Conservation (phyloP, 345 rosid species). For the Brassica nigra region DNA sequence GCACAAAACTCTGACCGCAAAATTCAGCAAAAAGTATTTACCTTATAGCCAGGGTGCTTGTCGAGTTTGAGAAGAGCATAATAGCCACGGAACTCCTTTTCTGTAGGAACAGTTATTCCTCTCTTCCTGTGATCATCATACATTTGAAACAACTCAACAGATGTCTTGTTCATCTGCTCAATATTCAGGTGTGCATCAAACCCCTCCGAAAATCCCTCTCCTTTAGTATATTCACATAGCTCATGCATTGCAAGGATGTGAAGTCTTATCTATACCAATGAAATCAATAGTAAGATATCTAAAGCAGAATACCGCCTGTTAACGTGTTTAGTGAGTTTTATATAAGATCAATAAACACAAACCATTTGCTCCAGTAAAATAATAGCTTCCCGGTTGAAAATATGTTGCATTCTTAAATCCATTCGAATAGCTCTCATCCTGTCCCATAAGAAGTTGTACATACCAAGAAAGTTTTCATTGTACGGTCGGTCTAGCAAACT, state of each 20-base stretch:
- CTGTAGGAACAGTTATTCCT: conserved; percentile 71
- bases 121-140: conserved; percentile 97
- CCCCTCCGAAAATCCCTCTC: conserved; percentile 98
- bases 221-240: conserved; percentile 86
- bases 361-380: conserved; percentile 98
- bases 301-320: not conserved
- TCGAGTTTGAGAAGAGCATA: conserved; percentile 98
- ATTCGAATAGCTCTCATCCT: conserved; percentile 97
- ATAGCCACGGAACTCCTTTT: conserved; percentile 94
- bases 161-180: conserved; percentile 98
- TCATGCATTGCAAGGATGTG: conserved; percentile 97
- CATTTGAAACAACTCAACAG: conserved; percentile 94
- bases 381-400: conserved; percentile 74
- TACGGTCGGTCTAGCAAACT: conserved; percentile 83
- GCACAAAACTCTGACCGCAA: conserved; percentile 27
- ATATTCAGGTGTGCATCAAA: conserved; percentile 98
- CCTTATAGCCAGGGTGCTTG: conserved; percentile 99
- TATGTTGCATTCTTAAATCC: conserved; percentile 98
- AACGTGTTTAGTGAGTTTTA: not conserved
- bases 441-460: conserved; percentile 96
- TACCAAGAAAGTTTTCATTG: conserved; percentile 74
- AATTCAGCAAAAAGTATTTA: conserved; percentile 45
- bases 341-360: conserved; percentile 33
- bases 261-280: conserved; percentile 79
- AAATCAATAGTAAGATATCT: conserved; percentile 35